Percentiles rank a stretch among this genome's conserved stretches.
These are phyloP conservation scores for Erysiphe pisi DNA, from an alignment of 2,329 filamentous ascomycete species.

Conservation along the genomic window DNA sequence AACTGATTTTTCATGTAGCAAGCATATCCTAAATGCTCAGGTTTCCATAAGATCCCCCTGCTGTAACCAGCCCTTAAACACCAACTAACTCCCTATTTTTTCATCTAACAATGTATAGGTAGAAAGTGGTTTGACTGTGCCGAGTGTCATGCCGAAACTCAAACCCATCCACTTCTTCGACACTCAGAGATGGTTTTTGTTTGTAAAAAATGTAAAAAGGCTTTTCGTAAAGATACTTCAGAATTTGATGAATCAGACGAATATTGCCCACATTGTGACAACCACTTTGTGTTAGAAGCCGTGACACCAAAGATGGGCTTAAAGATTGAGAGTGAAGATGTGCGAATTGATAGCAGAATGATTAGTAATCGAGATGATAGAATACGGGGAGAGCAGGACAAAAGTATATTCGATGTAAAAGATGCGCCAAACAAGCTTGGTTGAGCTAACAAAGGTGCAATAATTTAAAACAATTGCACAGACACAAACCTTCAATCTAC, in stretches of 20 bases:
- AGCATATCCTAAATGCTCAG: conserved; percentile 97
- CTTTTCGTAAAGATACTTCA: conserved; percentile 83
- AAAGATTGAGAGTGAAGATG: conserved; percentile 84
- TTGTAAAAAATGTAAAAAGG: conserved; percentile 99
- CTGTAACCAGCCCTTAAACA: conserved; percentile 50
- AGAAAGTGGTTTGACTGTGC: conserved; percentile 98
- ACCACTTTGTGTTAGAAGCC: conserved; percentile 92
- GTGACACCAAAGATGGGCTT: conserved; percentile 70
- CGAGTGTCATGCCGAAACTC: conserved; percentile 77
- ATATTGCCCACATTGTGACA: conserved; percentile 98
- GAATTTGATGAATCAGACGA: conserved; percentile 97
- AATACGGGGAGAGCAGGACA: conserved; percentile 46
- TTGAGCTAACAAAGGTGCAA: conserved; percentile 39
- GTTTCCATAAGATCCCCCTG: conserved; percentile 92
- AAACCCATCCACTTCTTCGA: conserved; percentile 65
- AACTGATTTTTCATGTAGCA: conserved; percentile 46
- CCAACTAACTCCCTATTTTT: conserved; percentile 8
- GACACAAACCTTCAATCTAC: too few relatives aligned
- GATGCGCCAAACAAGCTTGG: conserved; percentile 66
- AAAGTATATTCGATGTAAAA: conserved; percentile 65
- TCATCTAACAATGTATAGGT: conserved; percentile 43
- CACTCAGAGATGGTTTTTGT: conserved; percentile 82
- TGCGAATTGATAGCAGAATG: conserved; percentile 76
- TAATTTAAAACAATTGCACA: too few relatives aligned
- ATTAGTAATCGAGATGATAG: conserved; percentile 67